Evolutionary conservation across 768 basidiomycete genomes (phyloP).

Genomic region (Lactarius sanguifluus): DNA sequence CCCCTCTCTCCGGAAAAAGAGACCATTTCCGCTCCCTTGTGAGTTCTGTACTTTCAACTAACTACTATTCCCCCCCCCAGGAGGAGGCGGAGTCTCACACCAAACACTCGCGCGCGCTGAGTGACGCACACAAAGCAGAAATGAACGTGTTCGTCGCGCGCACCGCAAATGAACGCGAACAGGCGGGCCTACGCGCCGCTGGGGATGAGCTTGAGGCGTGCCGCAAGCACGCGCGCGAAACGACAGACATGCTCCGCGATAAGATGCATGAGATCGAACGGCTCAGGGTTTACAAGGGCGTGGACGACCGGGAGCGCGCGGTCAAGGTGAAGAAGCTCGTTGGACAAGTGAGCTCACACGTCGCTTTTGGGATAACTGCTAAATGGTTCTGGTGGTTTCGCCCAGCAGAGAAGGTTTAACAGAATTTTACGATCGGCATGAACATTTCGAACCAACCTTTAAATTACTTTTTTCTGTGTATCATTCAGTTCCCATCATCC

Average conservation of each 20-base stretch:
- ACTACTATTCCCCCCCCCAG: slow-evolving; percentile 27
- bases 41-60: not conserved
- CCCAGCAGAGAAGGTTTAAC: slow-evolving; percentile 1
- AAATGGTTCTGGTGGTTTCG: not conserved
- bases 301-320: slow-evolving; percentile 49
- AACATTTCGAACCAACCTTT: too few relatives aligned
- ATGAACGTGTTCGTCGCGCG: slow-evolving; percentile 60
- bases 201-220: slow-evolving; percentile 51
- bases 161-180: slow-evolving; percentile 31
- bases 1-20: too few relatives aligned
- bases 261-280: slow-evolving; percentile 75
- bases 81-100: slow-evolving; percentile 60
- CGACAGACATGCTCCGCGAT: slow-evolving; percentile 61
- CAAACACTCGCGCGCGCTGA: slow-evolving; percentile 52
- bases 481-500: not conserved
- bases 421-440: slow-evolving; percentile 1
- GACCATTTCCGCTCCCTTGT: not conserved
- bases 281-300: slow-evolving; percentile 59
- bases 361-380: not conserved
- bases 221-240: slow-evolving; percentile 53
- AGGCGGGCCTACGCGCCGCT: slow-evolving; percentile 40
- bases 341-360: slow-evolving; percentile 19
- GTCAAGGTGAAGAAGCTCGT: slow-evolving; percentile 21
- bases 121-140: slow-evolving; percentile 62
- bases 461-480: too few relatives aligned